A percentile compares a stretch with the other conserved stretches of the same genome.
Evolutionary conservation across 805 yeast species (phyloP).

Genomic region (Tanozyma kutaoensis): DNA sequence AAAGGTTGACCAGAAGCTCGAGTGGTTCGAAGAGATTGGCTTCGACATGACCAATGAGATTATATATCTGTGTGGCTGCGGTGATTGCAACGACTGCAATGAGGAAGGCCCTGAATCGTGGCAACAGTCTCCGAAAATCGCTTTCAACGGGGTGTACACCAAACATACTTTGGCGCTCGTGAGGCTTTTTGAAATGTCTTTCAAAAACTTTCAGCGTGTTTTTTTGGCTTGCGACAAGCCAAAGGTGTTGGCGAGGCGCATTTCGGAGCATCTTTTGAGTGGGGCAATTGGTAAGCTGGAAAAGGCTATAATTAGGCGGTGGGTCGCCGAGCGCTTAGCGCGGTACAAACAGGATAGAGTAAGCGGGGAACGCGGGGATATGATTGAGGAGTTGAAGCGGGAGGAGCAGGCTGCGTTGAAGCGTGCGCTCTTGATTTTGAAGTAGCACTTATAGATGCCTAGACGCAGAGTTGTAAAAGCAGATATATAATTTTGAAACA

Average conservation of each 20-base stretch:
- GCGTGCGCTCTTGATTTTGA: slow-evolving; percentile 1
- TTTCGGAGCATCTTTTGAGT: too few species aligned
- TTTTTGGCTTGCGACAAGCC: too few species aligned
- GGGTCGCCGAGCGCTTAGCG: too few species aligned
- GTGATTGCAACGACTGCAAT: slow-evolving; percentile 8
- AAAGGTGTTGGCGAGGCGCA: too few species aligned
- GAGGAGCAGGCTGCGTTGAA: slow-evolving; percentile 16
- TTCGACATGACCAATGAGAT: slow-evolving; percentile 22
- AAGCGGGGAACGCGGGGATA: slow-evolving; percentile 3
- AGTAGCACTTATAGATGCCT: neutral
- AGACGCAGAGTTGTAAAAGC: neutral
- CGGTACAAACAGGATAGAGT: too few species aligned
- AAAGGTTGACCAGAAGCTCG: slow-evolving; percentile 20
- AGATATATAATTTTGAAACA: neutral
- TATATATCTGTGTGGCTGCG: slow-evolving; percentile 3
- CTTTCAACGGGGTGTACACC: slow-evolving; percentile 30
- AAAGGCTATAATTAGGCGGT: too few species aligned
- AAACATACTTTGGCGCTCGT: slow-evolving; percentile 20
- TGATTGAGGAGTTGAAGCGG: slow-evolving; percentile 8
- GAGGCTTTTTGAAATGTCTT: too few species aligned
- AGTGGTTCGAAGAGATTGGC: slow-evolving; percentile 38
- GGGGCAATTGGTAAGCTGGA: too few species aligned
- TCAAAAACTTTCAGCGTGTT: too few species aligned
- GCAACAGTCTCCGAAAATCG: slow-evolving; percentile 29
- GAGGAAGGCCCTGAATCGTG: slow-evolving; percentile 21